Evolutionary conservation across 768 basidiomycete genomes (phyloP).

Genomic region (Tremella mesenterica): DNA sequence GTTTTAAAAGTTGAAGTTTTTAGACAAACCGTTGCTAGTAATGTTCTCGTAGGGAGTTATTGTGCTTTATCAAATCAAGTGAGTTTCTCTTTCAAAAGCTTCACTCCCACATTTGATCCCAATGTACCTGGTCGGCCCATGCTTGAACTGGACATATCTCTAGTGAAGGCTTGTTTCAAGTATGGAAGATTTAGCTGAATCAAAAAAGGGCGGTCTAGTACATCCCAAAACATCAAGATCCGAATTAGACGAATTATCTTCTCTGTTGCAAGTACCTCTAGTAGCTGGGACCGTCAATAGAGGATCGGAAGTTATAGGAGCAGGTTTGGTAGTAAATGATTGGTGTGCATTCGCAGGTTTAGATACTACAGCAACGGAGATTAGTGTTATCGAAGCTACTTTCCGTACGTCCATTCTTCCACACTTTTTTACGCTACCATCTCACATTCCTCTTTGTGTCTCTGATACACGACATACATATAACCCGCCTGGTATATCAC

Average conservation of each 20-base stretch:
- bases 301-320: slow-evolving; percentile 95
- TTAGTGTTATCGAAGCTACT: slow-evolving; percentile 92
- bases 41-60: slow-evolving; percentile 93
- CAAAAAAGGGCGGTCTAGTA: slow-evolving; percentile 67
- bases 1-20: slow-evolving; percentile 99
- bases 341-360: slow-evolving; percentile 99
- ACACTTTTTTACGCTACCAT: background rate
- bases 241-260: slow-evolving; percentile 94
- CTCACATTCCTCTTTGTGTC: background rate
- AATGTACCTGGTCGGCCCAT: too few relatives aligned
- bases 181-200: too few relatives aligned
- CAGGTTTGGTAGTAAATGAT: slow-evolving; percentile 95
- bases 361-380: slow-evolving; percentile 98
- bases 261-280: slow-evolving; percentile 82
- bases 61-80: slow-evolving; percentile 85
- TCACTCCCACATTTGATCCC: too few relatives aligned
- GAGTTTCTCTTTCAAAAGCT: too few relatives aligned
- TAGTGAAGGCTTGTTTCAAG: too few relatives aligned
- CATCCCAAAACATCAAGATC: slow-evolving; percentile 96
- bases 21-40: slow-evolving; percentile 91
- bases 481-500: background rate
- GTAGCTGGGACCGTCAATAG: slow-evolving; percentile 98
- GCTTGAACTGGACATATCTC: too few relatives aligned
- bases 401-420: slow-evolving; percentile 63
- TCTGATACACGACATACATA: background rate